phyloP scores from a whole-genome alignment of 2,329 filamentous ascomycete genomes.

The Fusarium vanettenii region DNA sequence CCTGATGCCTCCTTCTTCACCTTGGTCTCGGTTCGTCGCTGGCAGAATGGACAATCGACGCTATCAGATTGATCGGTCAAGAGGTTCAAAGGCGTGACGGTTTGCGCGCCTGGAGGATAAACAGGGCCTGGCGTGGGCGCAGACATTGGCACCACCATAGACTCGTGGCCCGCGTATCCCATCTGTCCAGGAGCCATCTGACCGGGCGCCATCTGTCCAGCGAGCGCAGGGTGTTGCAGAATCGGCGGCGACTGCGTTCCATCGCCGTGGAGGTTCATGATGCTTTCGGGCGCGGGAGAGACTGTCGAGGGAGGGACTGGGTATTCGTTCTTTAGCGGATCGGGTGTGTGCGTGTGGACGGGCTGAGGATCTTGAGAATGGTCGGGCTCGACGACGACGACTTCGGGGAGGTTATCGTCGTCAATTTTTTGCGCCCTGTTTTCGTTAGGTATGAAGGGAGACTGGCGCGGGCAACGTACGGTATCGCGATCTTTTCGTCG shows the following conservation, averaged over 20 bases:
- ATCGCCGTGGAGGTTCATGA: constrained; percentile 7
- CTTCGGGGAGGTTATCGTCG: constrained; percentile 42
- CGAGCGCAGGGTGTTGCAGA: constrained; percentile 25
- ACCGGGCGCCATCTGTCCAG: neutral
- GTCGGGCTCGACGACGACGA: constrained; percentile 30
- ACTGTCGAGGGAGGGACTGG: constrained; percentile 8
- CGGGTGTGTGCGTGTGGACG: neutral
- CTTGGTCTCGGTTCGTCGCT: constrained; percentile 30
- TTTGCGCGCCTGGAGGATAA: constrained; percentile 4
- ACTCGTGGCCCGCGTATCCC: constrained; percentile 29
- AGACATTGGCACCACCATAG: constrained; percentile 13
- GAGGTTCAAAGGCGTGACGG: constrained; percentile 42
- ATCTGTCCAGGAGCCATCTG: neutral
- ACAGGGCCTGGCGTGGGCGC: neutral
- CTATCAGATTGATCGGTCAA: constrained; percentile 39
- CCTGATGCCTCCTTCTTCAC: constrained; percentile 36
- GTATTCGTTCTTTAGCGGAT: constrained; percentile 14
- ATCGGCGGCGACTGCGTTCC: constrained; percentile 31
- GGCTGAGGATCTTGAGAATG: neutral
- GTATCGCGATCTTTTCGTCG: constrained; percentile 39
- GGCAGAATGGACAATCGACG: constrained; percentile 44
- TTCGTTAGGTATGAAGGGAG: neutral
- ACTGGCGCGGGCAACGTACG: neutral
- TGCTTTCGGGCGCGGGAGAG: constrained; percentile 18
- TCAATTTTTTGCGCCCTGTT: constrained; percentile 14